Conservation (phyloP, 2,329 filamentous ascomycete species). For the Alternaria angustiovoidea region DNA sequence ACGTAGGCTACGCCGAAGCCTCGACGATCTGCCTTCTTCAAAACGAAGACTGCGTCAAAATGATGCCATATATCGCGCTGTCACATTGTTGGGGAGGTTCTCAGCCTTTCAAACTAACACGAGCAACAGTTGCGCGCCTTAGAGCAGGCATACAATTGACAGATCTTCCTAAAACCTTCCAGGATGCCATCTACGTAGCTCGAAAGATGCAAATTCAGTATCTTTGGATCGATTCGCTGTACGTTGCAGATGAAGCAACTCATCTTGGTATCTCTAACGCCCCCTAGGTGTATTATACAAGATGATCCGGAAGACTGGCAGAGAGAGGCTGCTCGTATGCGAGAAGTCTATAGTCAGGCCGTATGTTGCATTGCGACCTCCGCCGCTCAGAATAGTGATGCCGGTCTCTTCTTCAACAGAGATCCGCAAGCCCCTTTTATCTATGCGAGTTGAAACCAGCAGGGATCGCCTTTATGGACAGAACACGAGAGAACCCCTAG, state of each 20-base stretch:
- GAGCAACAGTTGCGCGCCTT: background rate
- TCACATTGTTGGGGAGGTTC: slow-evolving; percentile 1
- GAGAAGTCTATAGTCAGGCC: slow-evolving; percentile 1
- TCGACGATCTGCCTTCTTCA: background rate
- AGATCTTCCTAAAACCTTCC: background rate
- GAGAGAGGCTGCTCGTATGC: background rate
- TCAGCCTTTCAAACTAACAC: background rate
- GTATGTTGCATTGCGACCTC: slow-evolving; percentile 20
- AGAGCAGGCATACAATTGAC: background rate
- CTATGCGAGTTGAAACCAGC: background rate
- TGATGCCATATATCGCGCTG: background rate
- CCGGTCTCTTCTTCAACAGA: slow-evolving; percentile 10
- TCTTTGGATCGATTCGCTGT: slow-evolving; percentile 4
- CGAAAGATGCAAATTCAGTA: background rate
- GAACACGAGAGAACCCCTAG: too few relatives aligned
- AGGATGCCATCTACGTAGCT: background rate
- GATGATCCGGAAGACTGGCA: background rate
- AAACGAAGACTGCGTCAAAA: too few relatives aligned
- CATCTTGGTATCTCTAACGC: background rate
- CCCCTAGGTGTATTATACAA: background rate
- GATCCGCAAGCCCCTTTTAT: background rate
- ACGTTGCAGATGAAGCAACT: background rate
- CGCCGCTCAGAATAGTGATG: background rate
- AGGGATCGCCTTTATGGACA: background rate
- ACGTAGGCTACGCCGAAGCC: background rate